Base-by-base conservation (phyloP, 1,139 yeast species). In the Blastobotrys niveus region DNA sequence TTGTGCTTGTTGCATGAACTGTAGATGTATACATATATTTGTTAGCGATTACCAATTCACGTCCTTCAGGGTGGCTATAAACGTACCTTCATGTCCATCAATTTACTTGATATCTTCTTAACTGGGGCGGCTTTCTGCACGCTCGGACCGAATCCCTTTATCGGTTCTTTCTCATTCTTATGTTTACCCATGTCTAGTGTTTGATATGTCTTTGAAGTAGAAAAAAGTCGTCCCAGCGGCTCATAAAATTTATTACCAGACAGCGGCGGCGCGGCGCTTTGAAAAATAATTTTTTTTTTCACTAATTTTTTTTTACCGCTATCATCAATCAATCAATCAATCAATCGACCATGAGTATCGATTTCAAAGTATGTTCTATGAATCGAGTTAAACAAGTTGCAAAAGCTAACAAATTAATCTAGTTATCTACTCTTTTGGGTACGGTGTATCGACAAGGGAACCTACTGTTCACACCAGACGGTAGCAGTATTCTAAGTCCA, bases 391-490 rank as follows among this genome's bases (percentile, higher is more conserved):
- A 12, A 7, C n/a, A n/a, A 29, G 17, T 14, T 8, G 5, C 9
- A 31, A 15, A 25, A 26, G 4, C n/a, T 35, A 9, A 31, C 22
- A 10, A 21, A 26, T 46, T 47, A 46, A 47, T 46, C 5, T 12
- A 70, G 74, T 83, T 91, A 58, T 81, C 95, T 38, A 91, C 91
- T 65, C 72, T 91, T 38, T 70, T 91, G 56, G 99, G 98, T 24
- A 89, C 98, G 0, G 98, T 91, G 6, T 91, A 91, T 61, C 73
- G 94, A 46, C 86, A 84, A 58, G 98, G 97, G 17, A 89, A 91
- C 64, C 68, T 91, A 30, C 73, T 82, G n/a, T 91, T 82, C 67
- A 80, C 94, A 2, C 79, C 82, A 2, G 96, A 88, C 62, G 98
- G 98, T 1, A 79, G 83, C 14, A 75, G 77, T 48, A 70, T 91